These are phyloP conservation scores for Paracoccidioides brasiliensis DNA, from an alignment of 2,329 filamentous ascomycete genomes.

Conservation along the genomic window DNA sequence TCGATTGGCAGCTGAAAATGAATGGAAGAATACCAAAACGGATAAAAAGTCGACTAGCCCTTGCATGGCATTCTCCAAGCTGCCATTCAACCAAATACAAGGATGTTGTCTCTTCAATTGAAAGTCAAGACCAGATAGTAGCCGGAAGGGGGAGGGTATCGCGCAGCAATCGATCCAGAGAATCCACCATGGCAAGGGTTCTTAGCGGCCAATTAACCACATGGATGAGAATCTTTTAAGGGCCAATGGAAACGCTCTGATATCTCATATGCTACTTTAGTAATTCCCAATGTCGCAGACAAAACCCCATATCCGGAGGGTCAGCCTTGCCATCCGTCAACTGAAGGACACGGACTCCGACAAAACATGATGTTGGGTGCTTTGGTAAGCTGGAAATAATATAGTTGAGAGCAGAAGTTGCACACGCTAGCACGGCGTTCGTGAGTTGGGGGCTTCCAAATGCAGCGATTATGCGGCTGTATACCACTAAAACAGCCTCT, in stretches of 20 bases:
- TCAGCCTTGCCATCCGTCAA: neutral
- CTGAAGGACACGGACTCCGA: neutral
- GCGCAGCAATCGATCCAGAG: no score
- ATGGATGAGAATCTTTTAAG: neutral
- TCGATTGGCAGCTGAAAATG: no score
- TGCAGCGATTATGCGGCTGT: neutral
- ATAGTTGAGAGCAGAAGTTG: neutral
- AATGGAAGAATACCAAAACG: neutral
- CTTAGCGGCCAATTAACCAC: neutral
- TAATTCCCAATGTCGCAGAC: neutral
- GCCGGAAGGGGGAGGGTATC: neutral
- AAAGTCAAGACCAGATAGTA: neutral
- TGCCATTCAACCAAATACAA: neutral
- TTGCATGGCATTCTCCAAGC: neutral
- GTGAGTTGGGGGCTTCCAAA: neutral
- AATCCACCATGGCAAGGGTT: neutral
- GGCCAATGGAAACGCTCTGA: neutral
- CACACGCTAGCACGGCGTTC: neutral
- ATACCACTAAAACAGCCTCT: neutral
- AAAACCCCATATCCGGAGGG: neutral
- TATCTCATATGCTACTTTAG: neutral
- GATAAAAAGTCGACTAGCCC: neutral
- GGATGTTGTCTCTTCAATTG: neutral
- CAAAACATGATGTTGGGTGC: neutral
- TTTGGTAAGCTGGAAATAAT: neutral